phyloP scores from a whole-genome alignment of 495 filamentous ascomycete species.

The Podospora fimiseda region DNA sequence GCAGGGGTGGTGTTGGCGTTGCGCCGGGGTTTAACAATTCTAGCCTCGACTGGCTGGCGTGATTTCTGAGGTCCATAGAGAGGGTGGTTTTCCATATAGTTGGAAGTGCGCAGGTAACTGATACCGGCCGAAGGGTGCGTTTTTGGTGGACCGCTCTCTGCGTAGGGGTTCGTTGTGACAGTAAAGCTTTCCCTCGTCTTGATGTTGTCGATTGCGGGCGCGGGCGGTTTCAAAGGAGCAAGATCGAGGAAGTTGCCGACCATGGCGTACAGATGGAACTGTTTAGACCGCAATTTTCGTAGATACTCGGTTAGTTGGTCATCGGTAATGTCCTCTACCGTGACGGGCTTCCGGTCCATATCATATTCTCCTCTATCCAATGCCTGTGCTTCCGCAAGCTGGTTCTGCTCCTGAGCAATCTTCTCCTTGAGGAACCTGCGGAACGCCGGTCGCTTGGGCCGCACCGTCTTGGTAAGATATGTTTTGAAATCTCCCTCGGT shows the following conservation, averaged over 20 bases:
- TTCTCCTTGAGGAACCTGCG: constrained; percentile 49
- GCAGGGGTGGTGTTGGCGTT: neutral
- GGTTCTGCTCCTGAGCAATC: constrained; percentile 39
- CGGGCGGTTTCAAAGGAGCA: constrained; percentile 30
- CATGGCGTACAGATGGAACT: constrained; percentile 37
- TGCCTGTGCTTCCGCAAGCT: constrained; percentile 36
- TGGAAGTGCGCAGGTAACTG: constrained; percentile 69
- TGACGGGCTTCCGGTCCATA: constrained; percentile 19
- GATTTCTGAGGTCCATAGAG: constrained; percentile 66
- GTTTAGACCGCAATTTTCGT: constrained; percentile 50
- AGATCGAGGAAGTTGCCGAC: constrained; percentile 54
- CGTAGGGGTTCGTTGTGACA: constrained; percentile 42
- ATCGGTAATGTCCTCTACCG: constrained; percentile 46
- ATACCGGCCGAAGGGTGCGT: constrained; percentile 92
- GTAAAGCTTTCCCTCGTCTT: constrained; percentile 7
- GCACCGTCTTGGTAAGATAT: constrained; percentile 58
- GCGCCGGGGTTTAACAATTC: constrained; percentile 56
- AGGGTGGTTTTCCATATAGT: constrained; percentile 71
- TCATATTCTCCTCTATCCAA: constrained; percentile 42
- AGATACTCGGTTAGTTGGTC: constrained; percentile 55
- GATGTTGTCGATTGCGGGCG: neutral
- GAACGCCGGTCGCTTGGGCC: constrained; percentile 56
- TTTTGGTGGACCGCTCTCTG: constrained; percentile 57
- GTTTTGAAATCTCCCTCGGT: constrained; percentile 61
- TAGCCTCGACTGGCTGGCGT: constrained; percentile 57